Conservation (phyloP, 106 monocot genomes). For the Chionographis japonica region DNA sequence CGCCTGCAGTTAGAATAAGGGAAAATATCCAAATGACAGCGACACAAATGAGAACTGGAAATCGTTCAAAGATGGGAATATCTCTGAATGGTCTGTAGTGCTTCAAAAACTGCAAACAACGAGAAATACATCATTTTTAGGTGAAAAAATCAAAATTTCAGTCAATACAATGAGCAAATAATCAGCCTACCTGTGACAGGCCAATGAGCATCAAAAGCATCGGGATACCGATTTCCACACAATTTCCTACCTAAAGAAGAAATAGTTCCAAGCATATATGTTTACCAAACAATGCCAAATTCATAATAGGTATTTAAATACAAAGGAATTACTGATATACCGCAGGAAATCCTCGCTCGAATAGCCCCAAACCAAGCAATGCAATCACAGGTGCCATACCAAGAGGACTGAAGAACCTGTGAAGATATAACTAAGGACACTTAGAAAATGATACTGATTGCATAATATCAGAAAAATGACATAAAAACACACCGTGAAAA, state of each 20-base stretch:
- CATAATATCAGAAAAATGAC: neutral
- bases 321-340: slow-evolving; percentile 23
- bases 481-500: slow-evolving; percentile 62
- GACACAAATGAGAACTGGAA: slow-evolving; percentile 55
- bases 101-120: slow-evolving; percentile 68
- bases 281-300: neutral
- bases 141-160: neutral
- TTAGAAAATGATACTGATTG: neutral
- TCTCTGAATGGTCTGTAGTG: slow-evolving; percentile 60
- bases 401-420: slow-evolving; percentile 92
- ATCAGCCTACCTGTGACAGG: slow-evolving; percentile 67
- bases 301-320: neutral
- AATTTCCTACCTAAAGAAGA: slow-evolving; percentile 66
- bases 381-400: slow-evolving; percentile 81
- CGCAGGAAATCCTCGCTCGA: slow-evolving; percentile 81
- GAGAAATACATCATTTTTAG: no score
- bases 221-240: slow-evolving; percentile 94
- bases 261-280: neutral
- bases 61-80: slow-evolving; percentile 64
- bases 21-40: slow-evolving; percentile 51
- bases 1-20: slow-evolving; percentile 48
- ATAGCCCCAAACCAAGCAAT: slow-evolving; percentile 80
- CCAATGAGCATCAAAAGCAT: slow-evolving; percentile 74
- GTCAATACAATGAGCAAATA: neutral
- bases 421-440: slow-evolving; percentile 3